Evolutionary conservation across 495 filamentous ascomycete genomes (phyloP).

Genomic region (Aspergillus mulundensis): DNA sequence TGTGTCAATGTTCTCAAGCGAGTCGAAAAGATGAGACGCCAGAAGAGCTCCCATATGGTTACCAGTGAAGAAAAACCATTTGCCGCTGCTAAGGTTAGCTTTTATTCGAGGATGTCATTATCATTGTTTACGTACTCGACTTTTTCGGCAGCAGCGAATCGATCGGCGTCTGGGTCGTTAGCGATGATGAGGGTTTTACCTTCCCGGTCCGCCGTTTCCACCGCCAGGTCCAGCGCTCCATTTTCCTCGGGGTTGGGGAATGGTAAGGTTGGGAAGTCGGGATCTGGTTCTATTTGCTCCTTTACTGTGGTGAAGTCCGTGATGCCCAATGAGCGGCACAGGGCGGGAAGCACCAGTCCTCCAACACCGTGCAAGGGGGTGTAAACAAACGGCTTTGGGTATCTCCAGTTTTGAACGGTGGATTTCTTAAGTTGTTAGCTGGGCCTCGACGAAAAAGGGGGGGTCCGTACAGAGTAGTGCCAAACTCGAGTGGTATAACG

Average conservation of each 20-base stretch:
- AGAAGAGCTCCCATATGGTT: constrained; percentile 66
- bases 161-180: constrained; percentile 71
- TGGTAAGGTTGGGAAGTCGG: constrained; percentile 64
- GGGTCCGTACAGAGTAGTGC: constrained; percentile 32
- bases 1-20: constrained; percentile 24
- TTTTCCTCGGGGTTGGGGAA: constrained; percentile 73
- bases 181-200: constrained; percentile 54
- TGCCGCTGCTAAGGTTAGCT: constrained; percentile 25
- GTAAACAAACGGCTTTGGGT: constrained; percentile 53
- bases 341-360: constrained; percentile 40
- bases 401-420: constrained; percentile 27
- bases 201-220: constrained; percentile 48
- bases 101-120: neutral
- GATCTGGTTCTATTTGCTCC: constrained; percentile 55
- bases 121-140: constrained; percentile 34
- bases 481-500: constrained; percentile 43
- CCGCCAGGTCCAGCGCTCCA: constrained; percentile 63
- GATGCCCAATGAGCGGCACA: constrained; percentile 45
- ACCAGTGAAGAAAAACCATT: constrained; percentile 63
- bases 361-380: constrained; percentile 71
- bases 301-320: constrained; percentile 40
- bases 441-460: neutral
- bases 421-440: constrained; percentile 30
- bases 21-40: constrained; percentile 53
- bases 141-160: constrained; percentile 63